Base-by-base conservation (phyloP, 495 filamentous ascomycete species). In the Lindgomyces ingoldianus region DNA sequence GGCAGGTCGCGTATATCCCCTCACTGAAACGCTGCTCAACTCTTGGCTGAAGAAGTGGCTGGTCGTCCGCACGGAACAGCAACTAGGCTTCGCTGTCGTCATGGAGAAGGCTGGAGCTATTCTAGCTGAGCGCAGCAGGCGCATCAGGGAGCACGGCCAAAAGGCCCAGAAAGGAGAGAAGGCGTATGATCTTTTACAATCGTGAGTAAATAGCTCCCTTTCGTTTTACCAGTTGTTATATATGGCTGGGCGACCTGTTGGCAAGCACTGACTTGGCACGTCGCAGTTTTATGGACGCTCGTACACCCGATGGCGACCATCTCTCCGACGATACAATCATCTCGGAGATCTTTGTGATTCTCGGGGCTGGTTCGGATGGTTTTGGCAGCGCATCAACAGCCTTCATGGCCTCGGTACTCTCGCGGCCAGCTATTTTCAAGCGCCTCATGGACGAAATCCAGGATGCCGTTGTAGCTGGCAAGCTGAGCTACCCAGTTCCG, bases 301-400 rank as follows among this genome's bases (percentile, higher is more conserved):
- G 76, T 25, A 78, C 71, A 0, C 76, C 80, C 4, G 74, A 76
- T 59, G 82, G 77, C 18, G 77, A 81, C 42, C 77, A 77, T 1
- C 69, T 84, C 4, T 75, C 79, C 11, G 70, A 79, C 64, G 77
- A 79, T 21, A 79, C 83, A 54, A 76, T 85, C 66, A 79, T 80
- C 55, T 80, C 81, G 0, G 84, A 85, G 71, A 79, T 82, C 21
- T 70, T 85, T 1, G 73, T 85, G 0, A 77, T 85, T 18, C 70
- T 86, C 47, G 75, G 87, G 10, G 86, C 85, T 1, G 85, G 85
- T n/a, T 81, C 85, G 8, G 87, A 91, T 62, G 87, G 87, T 11
- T 85, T 82, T 0, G 81, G 83, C 0, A 84, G 81, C 0, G 76
- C 81, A 9, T 80, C 89, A 68, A 79, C 79, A 48, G 80, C 78